Base-by-base conservation (phyloP, 768 basidiomycete species). In the Lactifluus hygrophoroides region DNA sequence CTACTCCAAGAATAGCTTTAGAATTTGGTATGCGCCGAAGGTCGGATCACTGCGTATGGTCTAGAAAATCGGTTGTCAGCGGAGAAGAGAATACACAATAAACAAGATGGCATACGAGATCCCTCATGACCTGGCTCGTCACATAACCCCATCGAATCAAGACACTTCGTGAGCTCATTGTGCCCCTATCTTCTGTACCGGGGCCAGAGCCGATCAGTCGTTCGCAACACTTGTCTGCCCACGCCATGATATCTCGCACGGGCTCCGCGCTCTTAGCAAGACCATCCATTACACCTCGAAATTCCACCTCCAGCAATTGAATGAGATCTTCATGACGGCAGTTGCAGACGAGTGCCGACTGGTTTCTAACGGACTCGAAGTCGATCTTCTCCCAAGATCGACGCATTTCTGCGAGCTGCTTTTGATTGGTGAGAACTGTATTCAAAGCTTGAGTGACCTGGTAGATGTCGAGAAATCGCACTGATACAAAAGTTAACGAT, bases 81-180 rank as follows among this genome's bases (percentile, higher is more conserved):
- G 13, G 44, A 37, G 16, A 49, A 19, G 27, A 16, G 52, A 44
- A 55, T 43, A 16, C 28, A 5, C 14, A 35, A 54, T 51, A 32
- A 56, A 25, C 50, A 35, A 34, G 17, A 19, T 16, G 5, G 71
- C 86, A 70, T 69, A 91, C 88, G 70, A 94, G 75, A 72, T 94
- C 91, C 66, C 91, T 78, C 90, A 93, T 94, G 65, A 94, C 83
- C 71, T 94, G 90, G 71, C 87, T 89, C 17, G 90, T 92, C 68
- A 93, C 91, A 72, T 93, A 93, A 50, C 90, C 88, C 90, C 90
- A 92, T 55, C 90, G 83, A 69, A 93, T 90, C 67, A 94, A 76
- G 53, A 92, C 81, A 68, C 89, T 91, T 62, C 91, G 77, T 47
- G 90, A 90, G 70, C 88, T 90, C 86, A 92, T 84, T 16, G 85